These are phyloP conservation scores for Myrmaecium sp. DNA, from an alignment of 2,329 filamentous ascomycete species.

Conservation along the genomic window DNA sequence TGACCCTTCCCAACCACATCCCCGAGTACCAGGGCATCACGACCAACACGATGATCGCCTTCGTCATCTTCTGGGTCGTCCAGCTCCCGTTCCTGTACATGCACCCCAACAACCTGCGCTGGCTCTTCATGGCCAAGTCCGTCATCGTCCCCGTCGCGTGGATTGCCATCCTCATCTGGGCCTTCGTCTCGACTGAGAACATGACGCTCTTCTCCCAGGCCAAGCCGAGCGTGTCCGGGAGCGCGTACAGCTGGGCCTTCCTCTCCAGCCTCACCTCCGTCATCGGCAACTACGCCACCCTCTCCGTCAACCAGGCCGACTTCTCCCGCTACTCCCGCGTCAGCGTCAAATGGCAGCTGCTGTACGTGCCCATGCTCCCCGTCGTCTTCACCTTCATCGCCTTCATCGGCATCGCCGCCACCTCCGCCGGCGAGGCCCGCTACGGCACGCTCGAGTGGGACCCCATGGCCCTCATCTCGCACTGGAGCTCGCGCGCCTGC, in stretches of 20 bases:
- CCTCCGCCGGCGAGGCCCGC: slow-evolving; percentile 35
- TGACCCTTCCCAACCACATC: slow-evolving; percentile 35
- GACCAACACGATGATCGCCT: slow-evolving; percentile 37
- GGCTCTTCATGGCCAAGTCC: slow-evolving; percentile 32
- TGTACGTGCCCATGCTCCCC: slow-evolving; percentile 35
- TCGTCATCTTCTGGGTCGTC: slow-evolving; percentile 40
- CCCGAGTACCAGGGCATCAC: slow-evolving; percentile 35
- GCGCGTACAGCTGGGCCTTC: slow-evolving; percentile 37
- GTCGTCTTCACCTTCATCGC: slow-evolving; percentile 36
- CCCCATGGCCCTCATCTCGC: slow-evolving; percentile 21
- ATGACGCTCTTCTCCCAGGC: slow-evolving; percentile 30
- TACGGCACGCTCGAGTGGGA: slow-evolving; percentile 31
- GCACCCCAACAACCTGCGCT: slow-evolving; percentile 36
- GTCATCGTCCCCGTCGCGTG: slow-evolving; percentile 39
- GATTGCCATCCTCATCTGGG: slow-evolving; percentile 47
- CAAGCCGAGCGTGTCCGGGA: slow-evolving; percentile 29
- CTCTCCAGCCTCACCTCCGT: slow-evolving; percentile 32
- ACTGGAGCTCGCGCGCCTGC: slow-evolving; percentile 21
- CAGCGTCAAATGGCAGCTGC: slow-evolving; percentile 30
- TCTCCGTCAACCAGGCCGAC: slow-evolving; percentile 38
- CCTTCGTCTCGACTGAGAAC: slow-evolving; percentile 38
- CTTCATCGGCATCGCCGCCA: slow-evolving; percentile 41
- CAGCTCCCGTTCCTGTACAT: slow-evolving; percentile 40
- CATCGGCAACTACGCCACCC: slow-evolving; percentile 33
- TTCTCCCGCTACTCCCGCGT: slow-evolving; percentile 37